Evolutionary conservation across 2,329 filamentous ascomycete genomes (phyloP), one percentile per base, ranked within the genome.

Genomic region (Ophiocordyceps camponoti-saundersi): DNA sequence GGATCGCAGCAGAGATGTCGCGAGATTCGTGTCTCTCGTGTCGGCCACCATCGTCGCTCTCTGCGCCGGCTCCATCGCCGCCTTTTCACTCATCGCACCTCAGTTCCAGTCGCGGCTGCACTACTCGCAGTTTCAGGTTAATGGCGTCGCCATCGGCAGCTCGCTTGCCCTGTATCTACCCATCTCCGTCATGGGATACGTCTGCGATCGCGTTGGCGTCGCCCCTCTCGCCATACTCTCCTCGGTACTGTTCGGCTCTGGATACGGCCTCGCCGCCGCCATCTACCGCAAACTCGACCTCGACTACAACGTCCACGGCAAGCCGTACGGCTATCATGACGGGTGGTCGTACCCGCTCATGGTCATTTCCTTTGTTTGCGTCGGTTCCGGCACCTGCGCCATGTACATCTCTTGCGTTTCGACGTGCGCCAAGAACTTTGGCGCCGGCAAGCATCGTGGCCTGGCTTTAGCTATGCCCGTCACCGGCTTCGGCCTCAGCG

Each of bases 341-440:
- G 67, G 56, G 48, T 84, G 79, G 75, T 82, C 87, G 0, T 88
- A 93, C 55, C 75, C 75, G 53, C 69, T 84, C 54, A 95, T 98
- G 90, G 69, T 95, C 6, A 60, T 86, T 47, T 82, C 88, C 1
- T 98, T 96, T 61, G 72, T 89, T 44, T 74, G 76, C 46, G 79
- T 98, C 48, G 92, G 92, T 2, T 74, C 82, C 51, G 90, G 79
- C 6, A 95, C 90, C 0, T 85, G 84, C 53, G 79, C 78, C 61
- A 88, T 96, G 79, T 98, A 96, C 62, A 72, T 96, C 48, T 77
- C 81, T 45, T 82, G 87, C 2, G 82, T 98, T n/a, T 90, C 90
- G 7, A 94, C 90, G 0, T 95, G 88, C 59, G 92, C 92, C 34
- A 98, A 98, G 77, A 98, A 96, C 66, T 98, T 96, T 65, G 89